Evolutionary conservation across 1,284 basidiomycete genomes (phyloP), one percentile per base, ranked within the genome.

Genomic region (Rugosomyces carneus): DNA sequence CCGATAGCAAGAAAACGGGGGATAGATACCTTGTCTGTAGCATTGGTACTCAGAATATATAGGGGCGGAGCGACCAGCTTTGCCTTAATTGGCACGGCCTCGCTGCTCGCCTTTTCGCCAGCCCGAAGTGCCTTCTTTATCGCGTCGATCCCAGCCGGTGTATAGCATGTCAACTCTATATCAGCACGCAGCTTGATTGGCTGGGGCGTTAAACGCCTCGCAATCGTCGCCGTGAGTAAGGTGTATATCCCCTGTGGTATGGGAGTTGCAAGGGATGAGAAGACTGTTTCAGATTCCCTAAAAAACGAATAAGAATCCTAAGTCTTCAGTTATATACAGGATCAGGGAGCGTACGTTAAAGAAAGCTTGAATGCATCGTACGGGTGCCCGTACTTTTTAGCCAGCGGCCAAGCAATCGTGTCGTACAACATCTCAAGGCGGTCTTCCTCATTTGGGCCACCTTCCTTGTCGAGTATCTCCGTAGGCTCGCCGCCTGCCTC

Each of bases 161-260:
- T 89, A 68, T 97, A 99, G 69, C 95, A 99, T 34, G 93, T 97
- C 44, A 99, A 74, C 68, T 99, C 94, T 54, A 99, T 88, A 69
- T 99, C 96, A 16, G 96, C 93, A 61, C 95, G 92, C 45, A 99
- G 82, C 72, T 98, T 99, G 76, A 99, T 95, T 9, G 96, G 94
- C 67, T 99, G 96, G 10, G 95, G 96, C 1, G 95, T 99, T 47
- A 99, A 75, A 36, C 96, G 84, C 43, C 94, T 85, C 7, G 94
- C 93, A 61, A 99, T 97, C 40, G 93, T 97, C 51, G 80, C 69
- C 57, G 81, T 80, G 21, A 99, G 78, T 49, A 92, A 76, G 20
- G 72, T 68, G 40, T 84, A 71, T 9, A 87, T 86, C 0, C 71
- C 64, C 11, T 68, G 57, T 9, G 84, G 75, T 47, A 94, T 74